phyloP scores from a whole-genome alignment of 75 land plant genomes.

The Ceratopteris richardii region DNA sequence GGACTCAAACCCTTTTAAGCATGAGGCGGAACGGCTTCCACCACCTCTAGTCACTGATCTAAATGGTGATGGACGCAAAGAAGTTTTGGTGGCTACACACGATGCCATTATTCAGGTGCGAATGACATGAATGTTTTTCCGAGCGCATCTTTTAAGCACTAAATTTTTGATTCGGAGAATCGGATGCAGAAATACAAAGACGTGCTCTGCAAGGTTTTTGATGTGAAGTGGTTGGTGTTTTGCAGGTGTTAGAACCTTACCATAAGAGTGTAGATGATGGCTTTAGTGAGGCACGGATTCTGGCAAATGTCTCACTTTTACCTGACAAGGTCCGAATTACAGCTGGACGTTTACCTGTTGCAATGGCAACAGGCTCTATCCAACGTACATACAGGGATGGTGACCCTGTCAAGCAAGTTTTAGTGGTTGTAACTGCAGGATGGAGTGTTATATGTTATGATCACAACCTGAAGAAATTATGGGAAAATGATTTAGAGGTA shows the following conservation, averaged over 20 bases:
- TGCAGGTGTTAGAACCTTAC: slow-evolving; percentile 60
- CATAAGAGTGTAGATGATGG: slow-evolving; percentile 55
- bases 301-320: slow-evolving; percentile 67
- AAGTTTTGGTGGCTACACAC: slow-evolving; percentile 81
- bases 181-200: too few relatives aligned
- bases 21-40: slow-evolving; percentile 85
- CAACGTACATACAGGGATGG: slow-evolving; percentile 47
- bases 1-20: slow-evolving; percentile 70
- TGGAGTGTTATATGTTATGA: slow-evolving; percentile 96
- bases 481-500: slow-evolving; percentile 89
- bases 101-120: slow-evolving; percentile 77
- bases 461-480: slow-evolving; percentile 87
- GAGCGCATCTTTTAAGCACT: slow-evolving; percentile 4
- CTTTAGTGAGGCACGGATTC: slow-evolving; percentile 65
- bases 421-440: slow-evolving; percentile 96
- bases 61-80: slow-evolving; percentile 88
- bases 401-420: slow-evolving; percentile 61
- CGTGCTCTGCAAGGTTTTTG: too few relatives aligned
- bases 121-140: too few relatives aligned
- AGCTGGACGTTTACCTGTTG: slow-evolving; percentile 83
- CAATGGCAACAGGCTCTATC: slow-evolving; percentile 75
- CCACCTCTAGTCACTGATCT: slow-evolving; percentile 84
- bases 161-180: too few relatives aligned
- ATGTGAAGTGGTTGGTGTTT: slow-evolving; percentile 3
- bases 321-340: slow-evolving; percentile 75